Evolutionary conservation across 306 rosid genomes (phyloP), one percentile per base, ranked within the genome.

Genomic region (Cucurbita argyrosperma): DNA sequence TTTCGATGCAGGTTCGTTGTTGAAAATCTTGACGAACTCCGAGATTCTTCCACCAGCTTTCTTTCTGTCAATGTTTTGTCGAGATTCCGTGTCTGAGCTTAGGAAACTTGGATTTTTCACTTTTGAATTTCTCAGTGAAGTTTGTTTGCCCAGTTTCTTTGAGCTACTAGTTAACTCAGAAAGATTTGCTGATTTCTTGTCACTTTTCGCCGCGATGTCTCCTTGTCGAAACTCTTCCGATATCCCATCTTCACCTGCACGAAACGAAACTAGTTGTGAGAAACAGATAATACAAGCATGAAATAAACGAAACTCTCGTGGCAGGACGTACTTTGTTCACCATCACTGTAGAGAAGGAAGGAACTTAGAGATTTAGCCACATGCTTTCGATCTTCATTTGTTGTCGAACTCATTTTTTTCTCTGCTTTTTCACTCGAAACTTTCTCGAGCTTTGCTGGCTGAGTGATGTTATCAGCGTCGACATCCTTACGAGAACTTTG

Each of bases 11-110:
- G 82, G 51, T 57, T 87, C 96, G 78, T 88, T 91, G 91, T 81
- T 85, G 89, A 95, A 95, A 74, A 91, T 82, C 81, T 85, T 89
- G 56, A 88, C 91, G 38, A 95, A 89, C 51, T 89, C 99, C 76
- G 83, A 87, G 61, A 95, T 94, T 76, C 80, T 89, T 73, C 96
- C 97, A 76, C 79, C 84, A 18, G 56, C 89, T 71, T 56, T 78
- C 77, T 80, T 83, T 78, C 85, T 84, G 49, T 85, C 89, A 63
- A 64, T 57, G 63, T 82, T 83, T 62, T 79, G 88, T 39, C 78
- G 80, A 9, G 84, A 55, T 74, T 61, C 51, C 58, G 64, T 67
- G 11, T 70, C 79, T 37, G 90, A 79, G 83, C 81, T 82, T 67
- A 54, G 85, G 49, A 66, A 73, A 76, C 79, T 56, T 64, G 82